These are phyloP conservation scores for Colletotrichum tofieldiae DNA, from an alignment of 2,329 filamentous ascomycete species.

Conservation along the genomic window DNA sequence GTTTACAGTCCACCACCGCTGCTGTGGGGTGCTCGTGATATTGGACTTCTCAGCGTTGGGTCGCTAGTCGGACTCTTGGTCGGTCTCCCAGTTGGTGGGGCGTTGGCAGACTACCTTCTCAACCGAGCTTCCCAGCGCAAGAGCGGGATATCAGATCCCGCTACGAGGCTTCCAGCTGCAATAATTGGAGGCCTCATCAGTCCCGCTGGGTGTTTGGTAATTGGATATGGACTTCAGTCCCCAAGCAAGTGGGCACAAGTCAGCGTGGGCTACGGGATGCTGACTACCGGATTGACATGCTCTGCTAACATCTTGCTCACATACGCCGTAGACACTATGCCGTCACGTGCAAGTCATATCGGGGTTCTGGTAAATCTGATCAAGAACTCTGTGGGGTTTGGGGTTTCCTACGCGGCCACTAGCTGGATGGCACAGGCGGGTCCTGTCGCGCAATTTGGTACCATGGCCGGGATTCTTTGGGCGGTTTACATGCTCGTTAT, in stretches of 20 bases:
- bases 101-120: conserved; percentile 39
- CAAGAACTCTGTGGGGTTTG: conserved; percentile 44
- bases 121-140: neutral
- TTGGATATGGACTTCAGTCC: conserved; percentile 40
- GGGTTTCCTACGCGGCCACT: conserved; percentile 42
- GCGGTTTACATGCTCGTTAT: conserved; percentile 38
- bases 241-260: conserved; percentile 40
- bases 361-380: conserved; percentile 44
- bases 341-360: conserved; percentile 40
- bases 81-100: conserved; percentile 34
- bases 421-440: conserved; percentile 37
- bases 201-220: conserved; percentile 42
- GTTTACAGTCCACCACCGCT: conserved; percentile 32
- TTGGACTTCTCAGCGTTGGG: conserved; percentile 34
- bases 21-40: conserved; percentile 27
- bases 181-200: conserved; percentile 42
- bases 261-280: conserved; percentile 44
- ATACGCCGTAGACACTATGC: conserved; percentile 44
- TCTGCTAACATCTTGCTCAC: conserved; percentile 45
- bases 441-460: conserved; percentile 41
- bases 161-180: conserved; percentile 40
- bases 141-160: conserved; percentile 29
- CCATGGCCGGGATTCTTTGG: conserved; percentile 44
- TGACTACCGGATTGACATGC: conserved; percentile 43
- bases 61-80: conserved; percentile 26